These are phyloP conservation scores for Chionographis japonica DNA, from an alignment of 106 monocot species.

Conservation along the genomic window DNA sequence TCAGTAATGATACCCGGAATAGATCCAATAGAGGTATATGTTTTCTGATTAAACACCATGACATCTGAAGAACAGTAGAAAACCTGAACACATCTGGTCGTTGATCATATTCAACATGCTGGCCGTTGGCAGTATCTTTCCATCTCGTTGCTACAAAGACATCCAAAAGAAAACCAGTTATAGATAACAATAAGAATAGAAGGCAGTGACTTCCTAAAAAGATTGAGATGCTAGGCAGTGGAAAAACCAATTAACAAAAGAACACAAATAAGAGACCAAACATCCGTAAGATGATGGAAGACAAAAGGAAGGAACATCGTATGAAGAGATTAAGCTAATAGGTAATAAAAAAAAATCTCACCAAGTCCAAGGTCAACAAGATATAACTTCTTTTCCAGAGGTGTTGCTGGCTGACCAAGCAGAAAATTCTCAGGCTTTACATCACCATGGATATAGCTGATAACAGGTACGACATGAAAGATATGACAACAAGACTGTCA, in stretches of 20 bases:
- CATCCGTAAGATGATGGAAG: too few species aligned
- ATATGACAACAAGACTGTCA: not conserved
- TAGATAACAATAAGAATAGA: too few species aligned
- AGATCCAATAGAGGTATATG: not conserved
- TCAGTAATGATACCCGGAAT: not conserved
- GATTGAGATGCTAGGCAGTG: too few species aligned
- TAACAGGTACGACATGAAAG: not conserved
- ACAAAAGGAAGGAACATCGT: too few species aligned
- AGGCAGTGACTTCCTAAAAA: too few species aligned
- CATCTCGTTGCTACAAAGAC: constrained; percentile 68
- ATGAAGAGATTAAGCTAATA: too few species aligned
- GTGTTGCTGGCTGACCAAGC: constrained; percentile 29
- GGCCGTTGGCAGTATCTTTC: constrained; percentile 50
- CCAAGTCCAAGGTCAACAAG: constrained; percentile 42
- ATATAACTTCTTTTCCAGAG: constrained; percentile 35
- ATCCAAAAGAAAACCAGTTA: too few species aligned
- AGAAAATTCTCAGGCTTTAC: constrained; percentile 47
- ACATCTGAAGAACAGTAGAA: not conserved
- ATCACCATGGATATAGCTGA: constrained; percentile 43
- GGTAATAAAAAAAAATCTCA: not conserved
- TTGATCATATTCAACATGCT: constrained; percentile 83
- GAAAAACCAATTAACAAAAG: too few species aligned
- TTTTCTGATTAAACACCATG: not conserved
- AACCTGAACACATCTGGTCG: constrained; percentile 85
- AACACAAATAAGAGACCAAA: too few species aligned